Evolutionary conservation across 768 basidiomycete species (phyloP), one percentile per base, ranked within the genome.

Genomic region (Trametes villosa): DNA sequence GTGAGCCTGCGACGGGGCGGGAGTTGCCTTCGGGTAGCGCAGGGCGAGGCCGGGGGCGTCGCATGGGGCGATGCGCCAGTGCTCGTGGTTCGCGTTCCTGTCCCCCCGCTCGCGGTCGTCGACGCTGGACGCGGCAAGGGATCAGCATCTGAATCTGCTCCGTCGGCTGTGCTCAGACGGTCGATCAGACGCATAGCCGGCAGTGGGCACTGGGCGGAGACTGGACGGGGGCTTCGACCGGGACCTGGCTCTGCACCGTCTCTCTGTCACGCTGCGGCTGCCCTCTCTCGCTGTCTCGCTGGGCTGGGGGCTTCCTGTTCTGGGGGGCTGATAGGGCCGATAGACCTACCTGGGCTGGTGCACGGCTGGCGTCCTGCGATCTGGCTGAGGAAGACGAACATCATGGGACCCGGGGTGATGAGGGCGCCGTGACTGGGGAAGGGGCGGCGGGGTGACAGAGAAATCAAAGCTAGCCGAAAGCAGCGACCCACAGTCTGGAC

Each of bases 401-500:
- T 68, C 67, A 66, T 67, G 67, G 48, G 65, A 65, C 63, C 53
- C 52, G 33, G 60, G 49, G 40, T 58, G 48, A 44, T 51, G 50
- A 34, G 36, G 48, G 65, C 62, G 64, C 64, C 47, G 67, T 47
- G 59, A 53, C 48, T 27, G 62, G 40, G 46, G 34, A 29, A 57
- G 50, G 53, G 56, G 50, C 26, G 38, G 31, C 52, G 26, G 9
- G 52, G 38, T 47, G 46, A 20, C 34, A 24, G 38, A 42, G 46
- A 48, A 51, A 62, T 66, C 59, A 51, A 74, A 75, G 69, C 78
- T 78, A 82, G 77, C 79, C 78, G 79, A 77, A 82, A 75, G 71
- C 70, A 77, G 79, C 74, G 78, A 73, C 70, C 76, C 74, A 76
- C 77, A 80, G 78, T 79, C 77, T 79, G 80, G 76, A 70, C 73